These are phyloP conservation scores for Whalleya microplaca DNA, from an alignment of 2,329 filamentous ascomycete species.

Conservation along the genomic window DNA sequence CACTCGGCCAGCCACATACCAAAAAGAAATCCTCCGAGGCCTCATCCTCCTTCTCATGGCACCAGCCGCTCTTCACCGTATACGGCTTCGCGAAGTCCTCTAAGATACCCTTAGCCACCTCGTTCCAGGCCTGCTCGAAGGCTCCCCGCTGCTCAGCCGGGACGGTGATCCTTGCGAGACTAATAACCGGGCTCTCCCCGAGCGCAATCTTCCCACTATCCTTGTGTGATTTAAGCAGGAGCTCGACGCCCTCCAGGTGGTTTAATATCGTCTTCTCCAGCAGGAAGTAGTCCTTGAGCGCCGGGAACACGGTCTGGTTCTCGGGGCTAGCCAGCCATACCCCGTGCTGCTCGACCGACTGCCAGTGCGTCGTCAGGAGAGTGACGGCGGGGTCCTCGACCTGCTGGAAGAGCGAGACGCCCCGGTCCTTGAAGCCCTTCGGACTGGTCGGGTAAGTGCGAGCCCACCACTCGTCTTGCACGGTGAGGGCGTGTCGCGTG, in stretches of 20 bases:
- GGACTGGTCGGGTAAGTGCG: slow-evolving; percentile 40
- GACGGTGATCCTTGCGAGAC: slow-evolving; percentile 41
- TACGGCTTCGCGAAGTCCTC: slow-evolving; percentile 35
- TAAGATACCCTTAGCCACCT: slow-evolving; percentile 36
- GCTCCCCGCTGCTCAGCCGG: slow-evolving; percentile 35
- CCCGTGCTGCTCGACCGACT: slow-evolving; percentile 44
- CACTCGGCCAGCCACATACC: slow-evolving; percentile 43
- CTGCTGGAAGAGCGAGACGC: slow-evolving; percentile 40
- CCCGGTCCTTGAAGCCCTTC: slow-evolving; percentile 40
- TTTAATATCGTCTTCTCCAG: slow-evolving; percentile 43
- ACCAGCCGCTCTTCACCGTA: slow-evolving; percentile 46
- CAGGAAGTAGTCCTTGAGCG: slow-evolving; percentile 40
- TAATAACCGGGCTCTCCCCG: slow-evolving; percentile 41
- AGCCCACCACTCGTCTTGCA: slow-evolving; percentile 48
- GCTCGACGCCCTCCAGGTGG: slow-evolving; percentile 43
- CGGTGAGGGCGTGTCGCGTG: slow-evolving; percentile 36
- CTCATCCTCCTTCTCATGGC: slow-evolving; percentile 43
- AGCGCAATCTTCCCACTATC: slow-evolving; percentile 19
- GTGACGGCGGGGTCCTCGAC: slow-evolving; percentile 41
- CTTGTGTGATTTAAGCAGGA: slow-evolving; percentile 22
- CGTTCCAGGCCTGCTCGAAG: slow-evolving; percentile 41
- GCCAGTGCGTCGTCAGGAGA: slow-evolving; percentile 52
- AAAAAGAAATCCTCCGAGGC: slow-evolving; percentile 45
- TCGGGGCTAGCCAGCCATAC: slow-evolving; percentile 49
- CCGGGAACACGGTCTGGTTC: slow-evolving; percentile 42